These are phyloP conservation scores for Posidonia australis DNA, from an alignment of 106 monocot genomes.

Conservation along the genomic window DNA sequence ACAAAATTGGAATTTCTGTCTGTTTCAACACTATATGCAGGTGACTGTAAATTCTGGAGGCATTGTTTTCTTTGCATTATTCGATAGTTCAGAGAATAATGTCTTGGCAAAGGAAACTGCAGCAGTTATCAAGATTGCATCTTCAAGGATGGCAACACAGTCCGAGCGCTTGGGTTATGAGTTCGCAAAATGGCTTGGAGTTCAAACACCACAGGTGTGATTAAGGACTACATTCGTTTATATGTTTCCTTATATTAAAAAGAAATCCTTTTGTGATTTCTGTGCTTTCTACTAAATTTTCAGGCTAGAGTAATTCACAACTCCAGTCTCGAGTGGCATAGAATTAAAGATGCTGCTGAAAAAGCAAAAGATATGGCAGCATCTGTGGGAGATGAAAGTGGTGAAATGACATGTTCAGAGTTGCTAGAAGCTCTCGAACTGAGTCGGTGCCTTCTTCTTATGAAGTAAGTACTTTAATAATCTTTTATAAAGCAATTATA, in stretches of 20 bases:
- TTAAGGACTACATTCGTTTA: neutral
- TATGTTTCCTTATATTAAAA: neutral
- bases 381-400: slow-evolving; percentile 45
- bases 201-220: slow-evolving; percentile 68
- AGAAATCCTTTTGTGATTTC: neutral
- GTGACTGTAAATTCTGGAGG: slow-evolving; percentile 94
- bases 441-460: slow-evolving; percentile 75
- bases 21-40: slow-evolving; percentile 16
- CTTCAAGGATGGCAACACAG: slow-evolving; percentile 84
- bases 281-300: neutral
- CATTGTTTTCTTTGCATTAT: slow-evolving; percentile 93
- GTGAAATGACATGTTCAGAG: slow-evolving; percentile 82
- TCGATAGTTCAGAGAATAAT: slow-evolving; percentile 20
- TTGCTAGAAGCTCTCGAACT: slow-evolving; percentile 90
- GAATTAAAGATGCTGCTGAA: slow-evolving; percentile 69
- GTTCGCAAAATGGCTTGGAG: slow-evolving; percentile 77
- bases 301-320: slow-evolving; percentile 80
- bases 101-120: slow-evolving; percentile 32
- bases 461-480: slow-evolving; percentile 34
- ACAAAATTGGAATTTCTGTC: neutral
- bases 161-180: slow-evolving; percentile 95
- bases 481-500: neutral
- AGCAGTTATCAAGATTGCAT: slow-evolving; percentile 80
- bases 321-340: slow-evolving; percentile 63
- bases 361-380: slow-evolving; percentile 48